Percentiles rank a stretch among this genome's conserved stretches.
Evolutionary conservation across 2,329 filamentous ascomycete species (phyloP).

Genomic region (Raffaelea arxii): DNA sequence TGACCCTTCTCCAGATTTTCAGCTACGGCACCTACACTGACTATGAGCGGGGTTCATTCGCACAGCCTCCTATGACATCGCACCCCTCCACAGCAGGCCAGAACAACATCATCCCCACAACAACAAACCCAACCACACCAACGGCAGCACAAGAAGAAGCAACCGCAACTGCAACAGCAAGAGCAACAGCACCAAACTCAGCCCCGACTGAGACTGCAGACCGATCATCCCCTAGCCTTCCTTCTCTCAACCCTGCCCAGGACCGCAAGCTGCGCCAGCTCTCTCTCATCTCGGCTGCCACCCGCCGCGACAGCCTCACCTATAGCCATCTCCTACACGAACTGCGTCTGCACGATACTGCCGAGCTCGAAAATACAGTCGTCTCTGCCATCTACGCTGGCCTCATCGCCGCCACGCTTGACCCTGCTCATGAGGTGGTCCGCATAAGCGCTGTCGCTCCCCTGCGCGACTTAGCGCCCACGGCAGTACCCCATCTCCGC

Average conservation of each 20-base stretch:
- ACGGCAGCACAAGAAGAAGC: neutral
- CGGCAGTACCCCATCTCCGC: slow-evolving; percentile 60
- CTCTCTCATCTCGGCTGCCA: slow-evolving; percentile 72
- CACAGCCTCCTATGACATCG: neutral
- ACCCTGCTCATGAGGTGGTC: slow-evolving; percentile 65
- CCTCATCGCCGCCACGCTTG: slow-evolving; percentile 72
- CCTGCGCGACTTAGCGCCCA: slow-evolving; percentile 73
- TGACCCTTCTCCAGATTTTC: slow-evolving; percentile 76
- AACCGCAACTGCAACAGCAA: neutral
- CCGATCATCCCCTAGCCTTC: slow-evolving; percentile 39
- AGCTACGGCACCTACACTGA: slow-evolving; percentile 81
- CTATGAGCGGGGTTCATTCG: slow-evolving; percentile 38
- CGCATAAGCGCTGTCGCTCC: slow-evolving; percentile 73
- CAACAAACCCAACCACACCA: neutral
- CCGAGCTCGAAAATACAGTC: slow-evolving; percentile 76
- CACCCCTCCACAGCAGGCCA: neutral
- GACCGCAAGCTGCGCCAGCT: slow-evolving; percentile 81
- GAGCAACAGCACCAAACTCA: too few species aligned
- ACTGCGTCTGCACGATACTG: slow-evolving; percentile 56
- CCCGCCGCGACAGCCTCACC: slow-evolving; percentile 55
- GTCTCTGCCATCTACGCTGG: slow-evolving; percentile 82
- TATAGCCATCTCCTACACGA: slow-evolving; percentile 59
- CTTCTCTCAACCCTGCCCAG: slow-evolving; percentile 63
- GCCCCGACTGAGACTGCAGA: too few species aligned
- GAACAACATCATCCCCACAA: too few species aligned